Conservation (phyloP, 768 basidiomycete species). For the Boletus tomentosulus region DNA sequence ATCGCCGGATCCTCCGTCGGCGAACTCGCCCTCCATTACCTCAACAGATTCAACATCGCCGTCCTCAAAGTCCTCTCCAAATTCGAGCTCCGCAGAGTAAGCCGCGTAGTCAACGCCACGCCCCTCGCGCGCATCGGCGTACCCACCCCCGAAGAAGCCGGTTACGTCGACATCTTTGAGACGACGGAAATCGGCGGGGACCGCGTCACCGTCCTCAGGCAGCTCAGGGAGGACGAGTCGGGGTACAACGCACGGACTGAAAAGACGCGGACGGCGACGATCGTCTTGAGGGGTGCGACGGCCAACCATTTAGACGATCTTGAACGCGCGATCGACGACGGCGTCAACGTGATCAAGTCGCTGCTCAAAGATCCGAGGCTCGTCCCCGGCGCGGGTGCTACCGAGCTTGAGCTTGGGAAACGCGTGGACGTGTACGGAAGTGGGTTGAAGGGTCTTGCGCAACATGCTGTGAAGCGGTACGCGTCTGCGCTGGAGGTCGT, state of each 20-base stretch:
- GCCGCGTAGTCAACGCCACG: conserved; percentile 93
- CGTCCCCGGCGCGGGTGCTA: conserved; percentile 92
- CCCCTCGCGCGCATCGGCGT: conserved; percentile 95
- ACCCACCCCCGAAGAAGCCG: conserved; percentile 94
- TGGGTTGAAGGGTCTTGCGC: conserved; percentile 83
- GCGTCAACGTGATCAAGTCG: conserved; percentile 92
- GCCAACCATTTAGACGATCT: conserved; percentile 93
- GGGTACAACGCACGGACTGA: conserved; percentile 59
- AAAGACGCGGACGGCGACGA: conserved; percentile 85
- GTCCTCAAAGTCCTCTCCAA: conserved; percentile 97
- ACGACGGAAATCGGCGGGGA: conserved; percentile 96
- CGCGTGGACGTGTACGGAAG: conserved; percentile 83
- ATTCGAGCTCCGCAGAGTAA: conserved; percentile 91
- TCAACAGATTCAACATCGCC: conserved; percentile 89
- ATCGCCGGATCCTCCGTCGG: conserved; percentile 91
- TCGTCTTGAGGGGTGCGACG: conserved; percentile 94
- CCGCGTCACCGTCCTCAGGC: conserved; percentile 93
- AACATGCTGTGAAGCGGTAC: conserved; percentile 91
- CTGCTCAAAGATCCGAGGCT: conserved; percentile 86
- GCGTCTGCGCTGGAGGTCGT: conserved; percentile 88
- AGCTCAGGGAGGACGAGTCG: conserved; percentile 63
- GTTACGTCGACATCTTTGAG: conserved; percentile 91
- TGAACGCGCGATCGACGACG: conserved; percentile 94
- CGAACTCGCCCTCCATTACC: conserved; percentile 95
- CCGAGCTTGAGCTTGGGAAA: conserved; percentile 88